phyloP scores from a whole-genome alignment of 202 grass and related monocot species.

The Digitaria exilis region DNA sequence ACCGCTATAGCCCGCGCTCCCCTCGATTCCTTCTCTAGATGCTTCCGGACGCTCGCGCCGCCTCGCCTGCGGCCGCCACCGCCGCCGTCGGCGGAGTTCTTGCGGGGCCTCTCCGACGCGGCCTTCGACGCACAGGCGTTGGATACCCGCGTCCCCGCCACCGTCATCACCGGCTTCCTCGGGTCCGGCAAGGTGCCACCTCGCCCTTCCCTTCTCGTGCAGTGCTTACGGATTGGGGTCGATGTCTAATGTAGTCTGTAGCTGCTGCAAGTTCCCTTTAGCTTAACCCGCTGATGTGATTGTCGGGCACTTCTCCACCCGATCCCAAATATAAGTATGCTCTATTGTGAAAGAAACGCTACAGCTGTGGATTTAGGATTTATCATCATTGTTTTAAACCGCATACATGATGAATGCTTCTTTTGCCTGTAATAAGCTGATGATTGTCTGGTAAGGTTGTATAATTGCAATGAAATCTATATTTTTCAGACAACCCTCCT shows the following conservation, averaged over 20 bases:
- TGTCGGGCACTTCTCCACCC: not conserved
- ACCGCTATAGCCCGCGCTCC: slow-evolving; percentile 4
- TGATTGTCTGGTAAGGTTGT: not conserved
- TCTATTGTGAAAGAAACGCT: not conserved
- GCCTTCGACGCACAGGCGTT: slow-evolving; percentile 53
- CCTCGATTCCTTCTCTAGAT: slow-evolving; percentile 28
- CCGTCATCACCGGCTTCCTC: slow-evolving; percentile 81
- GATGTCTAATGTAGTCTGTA: not conserved
- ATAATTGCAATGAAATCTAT: slow-evolving; percentile 17
- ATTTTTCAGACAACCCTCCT: slow-evolving; percentile 64
- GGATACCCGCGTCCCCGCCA: slow-evolving; percentile 64
- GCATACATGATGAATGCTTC: not conserved
- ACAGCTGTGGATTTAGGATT: not conserved
- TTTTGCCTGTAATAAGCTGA: not conserved
- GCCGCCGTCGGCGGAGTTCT: not conserved
- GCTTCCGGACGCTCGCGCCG: slow-evolving; percentile 14
- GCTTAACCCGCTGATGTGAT: not conserved
- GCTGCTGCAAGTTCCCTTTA: not conserved
- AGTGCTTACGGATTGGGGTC: not conserved
- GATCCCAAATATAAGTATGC: not conserved
- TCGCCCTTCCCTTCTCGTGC: slow-evolving; percentile 15
- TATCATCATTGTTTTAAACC: not conserved
- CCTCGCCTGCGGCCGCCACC: not conserved
- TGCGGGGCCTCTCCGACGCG: slow-evolving; percentile 38
- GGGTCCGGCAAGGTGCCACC: slow-evolving; percentile 60